A percentile compares a stretch with the other conserved stretches of the same genome.
Conservation (phyloP, 495 filamentous ascomycete genomes). For the Penicillium argentinense region DNA sequence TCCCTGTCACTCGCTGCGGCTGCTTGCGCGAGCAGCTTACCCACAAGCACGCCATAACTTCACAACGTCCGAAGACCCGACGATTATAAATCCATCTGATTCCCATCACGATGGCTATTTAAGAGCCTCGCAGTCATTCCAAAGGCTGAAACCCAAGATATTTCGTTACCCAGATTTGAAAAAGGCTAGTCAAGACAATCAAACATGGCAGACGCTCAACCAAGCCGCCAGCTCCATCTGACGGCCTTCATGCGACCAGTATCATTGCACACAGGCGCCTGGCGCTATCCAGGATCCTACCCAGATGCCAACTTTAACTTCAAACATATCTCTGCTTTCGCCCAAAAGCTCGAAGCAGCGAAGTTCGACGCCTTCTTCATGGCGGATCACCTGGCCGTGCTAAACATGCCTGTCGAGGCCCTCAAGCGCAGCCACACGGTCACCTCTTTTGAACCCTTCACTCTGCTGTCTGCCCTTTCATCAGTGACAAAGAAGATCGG, state of each 20-base stretch:
- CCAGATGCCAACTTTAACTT: constrained; percentile 62
- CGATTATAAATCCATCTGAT: too few relatives aligned
- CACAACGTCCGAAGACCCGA: too few relatives aligned
- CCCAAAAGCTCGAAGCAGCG: constrained; percentile 55
- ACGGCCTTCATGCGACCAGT: constrained; percentile 62
- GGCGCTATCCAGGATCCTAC: constrained; percentile 56
- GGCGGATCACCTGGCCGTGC: constrained; percentile 58
- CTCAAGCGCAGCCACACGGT: constrained; percentile 58
- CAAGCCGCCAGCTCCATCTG: constrained; percentile 43
- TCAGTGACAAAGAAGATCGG: constrained; percentile 48
- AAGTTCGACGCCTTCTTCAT: constrained; percentile 66
- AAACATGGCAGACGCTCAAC: constrained; percentile 17
- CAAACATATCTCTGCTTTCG: constrained; percentile 51
- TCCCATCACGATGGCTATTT: too few relatives aligned
- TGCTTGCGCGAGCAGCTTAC: too few relatives aligned
- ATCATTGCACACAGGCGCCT: constrained; percentile 56
- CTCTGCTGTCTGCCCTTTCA: constrained; percentile 48
- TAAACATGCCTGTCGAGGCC: constrained; percentile 59
- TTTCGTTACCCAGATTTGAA: too few relatives aligned
- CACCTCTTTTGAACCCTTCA: constrained; percentile 53
- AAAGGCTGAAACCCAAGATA: too few relatives aligned
- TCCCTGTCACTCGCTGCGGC: too few relatives aligned
- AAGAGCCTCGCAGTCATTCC: too few relatives aligned
- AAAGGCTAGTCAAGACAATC: too few relatives aligned
- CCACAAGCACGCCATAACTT: too few relatives aligned